A percentile compares a stretch with the other conserved stretches of the same genome.
These are phyloP conservation scores for Leccinellum albellum DNA, from an alignment of 768 basidiomycete genomes.

Conservation along the genomic window DNA sequence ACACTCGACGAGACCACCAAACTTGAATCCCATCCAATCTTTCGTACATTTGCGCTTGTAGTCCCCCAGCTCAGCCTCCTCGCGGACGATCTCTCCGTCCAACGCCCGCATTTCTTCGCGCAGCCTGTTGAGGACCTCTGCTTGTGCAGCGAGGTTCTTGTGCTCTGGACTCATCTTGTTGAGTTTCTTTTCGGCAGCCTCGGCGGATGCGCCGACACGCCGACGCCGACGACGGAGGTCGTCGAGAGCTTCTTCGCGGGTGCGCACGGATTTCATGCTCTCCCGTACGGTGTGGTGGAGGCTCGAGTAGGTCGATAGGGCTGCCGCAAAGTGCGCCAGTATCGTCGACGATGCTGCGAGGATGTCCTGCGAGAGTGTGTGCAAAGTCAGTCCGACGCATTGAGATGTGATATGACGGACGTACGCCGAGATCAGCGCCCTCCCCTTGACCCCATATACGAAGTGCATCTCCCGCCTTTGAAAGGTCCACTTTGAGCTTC, in stretches of 20 bases:
- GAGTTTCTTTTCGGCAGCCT: conserved; percentile 83
- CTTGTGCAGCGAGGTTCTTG: conserved; percentile 75
- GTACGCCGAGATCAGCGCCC: conserved; percentile 77
- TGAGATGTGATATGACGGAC: conserved; percentile 18
- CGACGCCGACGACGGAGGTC: conserved; percentile 70
- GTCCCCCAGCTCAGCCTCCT: conserved; percentile 78
- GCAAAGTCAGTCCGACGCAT: not conserved
- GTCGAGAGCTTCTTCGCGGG: conserved; percentile 79
- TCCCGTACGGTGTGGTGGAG: conserved; percentile 61
- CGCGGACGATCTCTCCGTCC: conserved; percentile 79
- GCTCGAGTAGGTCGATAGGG: conserved; percentile 64
- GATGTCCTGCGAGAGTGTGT: conserved; percentile 53
- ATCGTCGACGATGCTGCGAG: conserved; percentile 67
- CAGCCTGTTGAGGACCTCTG: conserved; percentile 63
- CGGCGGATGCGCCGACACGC: conserved; percentile 64
- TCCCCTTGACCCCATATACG: conserved; percentile 73
- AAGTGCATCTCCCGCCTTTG: conserved; percentile 69
- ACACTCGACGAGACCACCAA: conserved; percentile 80
- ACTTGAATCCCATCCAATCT: conserved; percentile 77
- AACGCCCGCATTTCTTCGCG: conserved; percentile 73
- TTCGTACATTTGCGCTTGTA: conserved; percentile 72
- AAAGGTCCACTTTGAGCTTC: conserved; percentile 60
- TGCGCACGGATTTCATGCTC: conserved; percentile 78
- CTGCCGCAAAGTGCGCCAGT: conserved; percentile 60
- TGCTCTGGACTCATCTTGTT: conserved; percentile 87